phyloP scores from a whole-genome alignment of 352 stramenopile species.

The Phytophthora cryptogea region DNA sequence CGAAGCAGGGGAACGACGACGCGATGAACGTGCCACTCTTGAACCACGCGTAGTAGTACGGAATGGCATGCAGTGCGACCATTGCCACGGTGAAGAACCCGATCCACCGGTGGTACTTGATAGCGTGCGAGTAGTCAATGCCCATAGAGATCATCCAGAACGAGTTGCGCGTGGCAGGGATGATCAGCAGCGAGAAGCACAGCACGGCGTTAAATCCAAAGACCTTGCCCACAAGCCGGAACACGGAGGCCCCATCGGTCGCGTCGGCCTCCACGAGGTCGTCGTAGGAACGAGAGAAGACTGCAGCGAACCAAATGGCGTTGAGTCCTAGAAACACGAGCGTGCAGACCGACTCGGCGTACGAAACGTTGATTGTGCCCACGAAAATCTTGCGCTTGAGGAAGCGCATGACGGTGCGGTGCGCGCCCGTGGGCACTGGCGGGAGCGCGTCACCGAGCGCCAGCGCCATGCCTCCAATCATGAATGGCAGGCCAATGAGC shows the following conservation, averaged over 20 bases:
- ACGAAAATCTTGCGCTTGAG: constrained; percentile 83
- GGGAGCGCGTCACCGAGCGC: constrained; percentile 69
- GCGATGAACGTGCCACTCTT: constrained; percentile 56
- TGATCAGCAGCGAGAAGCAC: constrained; percentile 64
- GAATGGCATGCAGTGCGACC: constrained; percentile 63
- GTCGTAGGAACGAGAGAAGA: constrained; percentile 73
- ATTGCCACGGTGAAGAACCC: constrained; percentile 71
- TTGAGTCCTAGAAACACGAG: constrained; percentile 80
- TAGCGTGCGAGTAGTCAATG: constrained; percentile 85
- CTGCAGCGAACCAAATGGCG: constrained; percentile 77
- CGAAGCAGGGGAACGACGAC: constrained; percentile 62
- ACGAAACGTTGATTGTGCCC: constrained; percentile 75
- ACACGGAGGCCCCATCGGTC: constrained; percentile 44
- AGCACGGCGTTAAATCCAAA: constrained; percentile 81
- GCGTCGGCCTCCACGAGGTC: constrained; percentile 54
- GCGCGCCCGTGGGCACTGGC: constrained; percentile 67
- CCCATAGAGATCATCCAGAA: constrained; percentile 88
- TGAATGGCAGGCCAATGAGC: constrained; percentile 72
- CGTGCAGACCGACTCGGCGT: constrained; percentile 72
- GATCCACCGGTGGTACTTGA: constrained; percentile 91
- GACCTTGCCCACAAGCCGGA: constrained; percentile 59
- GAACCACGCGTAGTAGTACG: constrained; percentile 80
- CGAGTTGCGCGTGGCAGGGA: constrained; percentile 71
- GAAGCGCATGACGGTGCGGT: constrained; percentile 78
- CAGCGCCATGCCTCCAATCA: constrained; percentile 71